phyloP scores from a whole-genome alignment of 495 filamentous ascomycete species.

The Clavariopsis aquatica region DNA sequence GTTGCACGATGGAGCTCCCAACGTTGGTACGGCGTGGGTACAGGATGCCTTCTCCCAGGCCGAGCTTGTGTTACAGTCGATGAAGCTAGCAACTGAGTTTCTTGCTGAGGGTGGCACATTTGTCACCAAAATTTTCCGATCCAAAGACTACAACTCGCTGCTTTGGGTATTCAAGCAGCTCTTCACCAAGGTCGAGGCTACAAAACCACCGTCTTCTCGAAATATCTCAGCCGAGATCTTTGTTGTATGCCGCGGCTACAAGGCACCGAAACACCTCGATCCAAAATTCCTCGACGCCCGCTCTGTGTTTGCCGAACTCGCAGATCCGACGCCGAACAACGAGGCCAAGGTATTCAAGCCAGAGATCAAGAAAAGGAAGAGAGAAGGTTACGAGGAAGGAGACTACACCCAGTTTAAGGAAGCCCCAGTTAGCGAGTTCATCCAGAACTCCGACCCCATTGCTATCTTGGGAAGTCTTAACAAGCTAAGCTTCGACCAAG shows the following conservation, averaged over 20 bases:
- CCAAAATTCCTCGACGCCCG: conserved; percentile 88
- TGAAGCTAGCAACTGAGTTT: conserved; percentile 95
- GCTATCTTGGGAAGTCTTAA: conserved; percentile 90
- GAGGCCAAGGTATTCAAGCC: conserved; percentile 98
- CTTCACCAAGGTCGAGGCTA: conserved; percentile 91
- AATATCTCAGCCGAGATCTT: conserved; percentile 98
- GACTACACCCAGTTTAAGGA: conserved; percentile 93
- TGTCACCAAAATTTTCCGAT: conserved; percentile 96
- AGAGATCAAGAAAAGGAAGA: conserved; percentile 92
- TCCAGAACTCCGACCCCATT: conserved; percentile 92
- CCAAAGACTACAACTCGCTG: conserved; percentile 94
- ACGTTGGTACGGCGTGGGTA: conserved; percentile 96
- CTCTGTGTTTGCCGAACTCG: conserved; percentile 92
- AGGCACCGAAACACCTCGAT: conserved; percentile 89
- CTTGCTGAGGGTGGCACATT: conserved; percentile 87
- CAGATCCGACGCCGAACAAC: conserved; percentile 85
- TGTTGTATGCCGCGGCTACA: conserved; percentile 92
- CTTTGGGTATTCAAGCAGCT: conserved; percentile 98
- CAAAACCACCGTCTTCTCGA: conserved; percentile 92
- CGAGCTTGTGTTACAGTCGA: conserved; percentile 84
- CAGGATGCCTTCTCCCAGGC: conserved; percentile 98
- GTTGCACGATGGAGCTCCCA: conserved; percentile 97
- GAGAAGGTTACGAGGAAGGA: conserved; percentile 96
- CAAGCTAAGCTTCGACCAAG: conserved; percentile 75
- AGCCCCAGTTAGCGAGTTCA: conserved; percentile 82